Base-by-base conservation (phyloP, 768 basidiomycete genomes). In the Agrocybe praecox region DNA sequence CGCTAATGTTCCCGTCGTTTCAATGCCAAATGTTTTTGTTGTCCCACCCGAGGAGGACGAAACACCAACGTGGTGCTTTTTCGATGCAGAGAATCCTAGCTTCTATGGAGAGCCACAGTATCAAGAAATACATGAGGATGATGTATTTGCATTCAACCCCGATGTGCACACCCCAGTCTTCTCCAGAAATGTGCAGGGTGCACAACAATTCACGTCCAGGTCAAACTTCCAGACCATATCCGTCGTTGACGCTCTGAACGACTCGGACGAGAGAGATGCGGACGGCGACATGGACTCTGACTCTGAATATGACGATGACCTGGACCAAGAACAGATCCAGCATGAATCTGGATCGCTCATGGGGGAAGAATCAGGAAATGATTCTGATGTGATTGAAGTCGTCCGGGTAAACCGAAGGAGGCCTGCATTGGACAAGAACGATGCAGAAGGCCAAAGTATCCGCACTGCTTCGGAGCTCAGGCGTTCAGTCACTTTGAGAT, bases 341-440 rank as follows among this genome's bases (percentile, higher is more conserved):
- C 62, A 64, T 17, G 46, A 63, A 24, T 60, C 60, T 48, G 58
- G 52, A 42, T 42, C 45, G 46, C 49, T 58, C 59, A 24, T 61
- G 52, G 40, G 59, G 52, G 44, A 46, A 40, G 66, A 70, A 36
- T 50, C 65, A 40, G 77, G 72, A 15, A 69, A 78, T 56, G 82
- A 81, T 57, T 84, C 81, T 18, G 85, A 85, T 61, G 77, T 87
- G 33, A 71, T 86, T 14, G 86, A 88, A 65, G 80, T 87, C 26
- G 74, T 87, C 36, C 85, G 83, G 64, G 78, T 87, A 55, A 74
- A 78, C 60, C 79, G 84, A 45, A 51, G 46, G 36, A 56, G 52
- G 18, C 47, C 48, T 14, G 32, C 48, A 14, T 33, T 58, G 42
- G 55, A 55, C 22, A 52, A 51, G 29, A 19, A 24, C n/a, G 47